Percentiles rank a stretch among this genome's conserved stretches.
Evolutionary conservation across 805 yeast species (phyloP).

Genomic region (Candida sphagnicola): DNA sequence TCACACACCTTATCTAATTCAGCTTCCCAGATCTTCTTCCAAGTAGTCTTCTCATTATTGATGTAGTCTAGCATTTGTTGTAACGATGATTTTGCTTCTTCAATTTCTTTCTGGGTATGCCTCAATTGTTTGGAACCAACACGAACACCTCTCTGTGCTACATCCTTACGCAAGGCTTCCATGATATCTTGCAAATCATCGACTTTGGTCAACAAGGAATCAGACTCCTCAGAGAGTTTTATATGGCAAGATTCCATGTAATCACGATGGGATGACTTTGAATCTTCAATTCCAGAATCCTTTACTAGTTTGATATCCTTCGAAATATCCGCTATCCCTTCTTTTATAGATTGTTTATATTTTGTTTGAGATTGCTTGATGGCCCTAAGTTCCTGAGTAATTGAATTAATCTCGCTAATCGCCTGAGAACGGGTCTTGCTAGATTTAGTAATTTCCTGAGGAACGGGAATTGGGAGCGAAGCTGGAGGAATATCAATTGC

Average conservation of each 20-base stretch:
- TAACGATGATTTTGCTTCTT: slow-evolving; percentile 51
- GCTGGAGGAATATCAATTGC: slow-evolving; percentile 19
- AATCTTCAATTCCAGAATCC: slow-evolving; percentile 36
- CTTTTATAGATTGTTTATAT: slow-evolving; percentile 39
- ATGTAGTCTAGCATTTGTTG: slow-evolving; percentile 58
- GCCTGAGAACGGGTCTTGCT: background rate
- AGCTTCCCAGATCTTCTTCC: slow-evolving; percentile 91
- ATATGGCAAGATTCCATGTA: slow-evolving; percentile 77
- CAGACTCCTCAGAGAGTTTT: slow-evolving; percentile 74
- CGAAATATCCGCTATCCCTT: slow-evolving; percentile 40
- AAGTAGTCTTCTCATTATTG: slow-evolving; percentile 66
- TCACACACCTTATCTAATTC: slow-evolving; percentile 88
- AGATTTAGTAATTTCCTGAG: slow-evolving; percentile 5
- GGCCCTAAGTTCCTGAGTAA: slow-evolving; percentile 57
- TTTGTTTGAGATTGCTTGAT: slow-evolving; percentile 53
- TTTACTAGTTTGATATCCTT: slow-evolving; percentile 51
- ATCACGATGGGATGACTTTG: slow-evolving; percentile 37
- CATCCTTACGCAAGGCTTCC: slow-evolving; percentile 86
- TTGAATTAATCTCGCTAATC: slow-evolving; percentile 32
- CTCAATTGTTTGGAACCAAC: slow-evolving; percentile 73
- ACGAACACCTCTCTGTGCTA: slow-evolving; percentile 84
- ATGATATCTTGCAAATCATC: slow-evolving; percentile 91
- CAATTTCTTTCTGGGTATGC: slow-evolving; percentile 61
- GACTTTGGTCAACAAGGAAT: slow-evolving; percentile 65
- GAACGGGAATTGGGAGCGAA: slow-evolving; percentile 8